phyloP scores from a whole-genome alignment of 2,329 filamentous ascomycete genomes.

The Epichloe gansuensis region DNA sequence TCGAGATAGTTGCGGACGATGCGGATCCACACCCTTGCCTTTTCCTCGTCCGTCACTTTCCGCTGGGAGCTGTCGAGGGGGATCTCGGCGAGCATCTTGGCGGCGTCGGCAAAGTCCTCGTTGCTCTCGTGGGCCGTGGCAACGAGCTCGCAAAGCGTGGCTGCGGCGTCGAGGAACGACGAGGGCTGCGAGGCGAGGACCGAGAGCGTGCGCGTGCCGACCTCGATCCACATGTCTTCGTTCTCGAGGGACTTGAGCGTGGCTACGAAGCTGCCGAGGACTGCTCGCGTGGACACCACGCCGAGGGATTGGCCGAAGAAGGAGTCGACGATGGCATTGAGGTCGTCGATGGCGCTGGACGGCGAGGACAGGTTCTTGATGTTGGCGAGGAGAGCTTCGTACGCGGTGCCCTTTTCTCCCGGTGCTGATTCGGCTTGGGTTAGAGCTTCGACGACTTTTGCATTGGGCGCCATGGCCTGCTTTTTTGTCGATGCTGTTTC shows the following conservation, averaged over 20 bases:
- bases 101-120: conserved; percentile 71
- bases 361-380: conserved; percentile 30
- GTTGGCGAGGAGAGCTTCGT: conserved; percentile 33
- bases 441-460: conserved; percentile 32
- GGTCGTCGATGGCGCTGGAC: conserved; percentile 35
- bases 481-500: background rate
- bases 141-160: conserved; percentile 64
- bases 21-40: conserved; percentile 78
- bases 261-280: conserved; percentile 55
- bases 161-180: conserved; percentile 75
- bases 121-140: conserved; percentile 72
- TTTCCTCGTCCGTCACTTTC: conserved; percentile 68
- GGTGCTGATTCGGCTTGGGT: conserved; percentile 24
- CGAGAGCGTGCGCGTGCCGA: conserved; percentile 61
- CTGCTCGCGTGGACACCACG: conserved; percentile 61
- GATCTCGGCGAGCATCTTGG: conserved; percentile 68
- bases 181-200: conserved; percentile 49
- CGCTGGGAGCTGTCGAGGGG: conserved; percentile 83
- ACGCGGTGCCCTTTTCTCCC: conserved; percentile 32
- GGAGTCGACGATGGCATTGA: conserved; percentile 54
- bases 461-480: conserved; percentile 24
- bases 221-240: conserved; percentile 58
- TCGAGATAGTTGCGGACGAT: conserved; percentile 92
- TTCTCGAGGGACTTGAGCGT: conserved; percentile 49
- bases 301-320: conserved; percentile 59